Percentiles rank a stretch among this genome's conserved stretches.
Evolutionary conservation across 1,139 yeast genomes (phyloP).

Genomic region (Geotrichum siamense): DNA sequence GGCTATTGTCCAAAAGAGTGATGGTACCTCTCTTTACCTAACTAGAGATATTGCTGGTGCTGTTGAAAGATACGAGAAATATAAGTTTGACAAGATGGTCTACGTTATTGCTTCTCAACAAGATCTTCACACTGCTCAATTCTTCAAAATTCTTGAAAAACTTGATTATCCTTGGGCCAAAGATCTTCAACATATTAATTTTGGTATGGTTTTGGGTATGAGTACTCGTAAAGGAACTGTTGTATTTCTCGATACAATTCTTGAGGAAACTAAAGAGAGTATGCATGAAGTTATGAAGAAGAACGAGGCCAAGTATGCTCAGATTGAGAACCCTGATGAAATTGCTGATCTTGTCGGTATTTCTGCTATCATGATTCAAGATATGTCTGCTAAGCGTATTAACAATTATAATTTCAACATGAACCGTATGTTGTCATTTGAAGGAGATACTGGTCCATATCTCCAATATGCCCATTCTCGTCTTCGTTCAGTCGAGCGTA

Average conservation of each 20-base stretch:
- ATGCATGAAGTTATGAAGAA: constrained; percentile 98
- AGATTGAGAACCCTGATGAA: constrained; percentile 89
- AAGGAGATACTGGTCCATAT: constrained; percentile 99
- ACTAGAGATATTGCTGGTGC: constrained; percentile 99
- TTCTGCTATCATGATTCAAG: constrained; percentile 98
- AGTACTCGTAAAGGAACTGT: constrained; percentile 98
- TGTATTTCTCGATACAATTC: constrained; percentile 87
- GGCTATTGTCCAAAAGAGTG: constrained; percentile 87
- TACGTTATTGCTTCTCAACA: constrained; percentile 95
- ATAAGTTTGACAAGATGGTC: constrained; percentile 90
- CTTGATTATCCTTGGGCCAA: constrained; percentile 89
- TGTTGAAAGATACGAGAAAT: constrained; percentile 74
- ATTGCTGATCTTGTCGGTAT: constrained; percentile 95
- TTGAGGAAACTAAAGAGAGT: constrained; percentile 88
- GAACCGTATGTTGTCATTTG: constrained; percentile 97
- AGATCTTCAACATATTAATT: constrained; percentile 73
- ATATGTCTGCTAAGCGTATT: constrained; percentile 95
- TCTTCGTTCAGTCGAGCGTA: constrained; percentile 90
- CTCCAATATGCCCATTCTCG: constrained; percentile 98
- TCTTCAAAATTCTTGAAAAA: constrained; percentile 88
- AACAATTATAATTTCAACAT: constrained; percentile 95
- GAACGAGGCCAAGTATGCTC: constrained; percentile 86
- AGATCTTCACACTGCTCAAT: constrained; percentile 89
- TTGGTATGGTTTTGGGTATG: constrained; percentile 99
- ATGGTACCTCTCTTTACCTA: constrained; percentile 89